A percentile compares a stretch with the other conserved stretches of the same genome.
Conservation (phyloP, 1,284 basidiomycete genomes). For the Ceratobasidium sp. region DNA sequence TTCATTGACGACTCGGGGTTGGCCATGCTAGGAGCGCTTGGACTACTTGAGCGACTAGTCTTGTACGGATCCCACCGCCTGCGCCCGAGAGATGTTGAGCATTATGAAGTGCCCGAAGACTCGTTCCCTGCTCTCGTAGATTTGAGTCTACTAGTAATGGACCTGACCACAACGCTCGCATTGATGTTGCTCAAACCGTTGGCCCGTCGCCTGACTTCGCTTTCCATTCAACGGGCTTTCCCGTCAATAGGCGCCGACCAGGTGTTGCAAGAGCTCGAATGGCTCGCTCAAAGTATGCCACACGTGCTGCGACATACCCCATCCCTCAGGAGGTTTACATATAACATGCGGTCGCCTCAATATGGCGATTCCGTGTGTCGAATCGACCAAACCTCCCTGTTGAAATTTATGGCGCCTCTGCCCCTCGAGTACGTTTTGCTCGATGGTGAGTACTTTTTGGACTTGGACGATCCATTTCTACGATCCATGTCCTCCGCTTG, state of each 20-base stretch:
- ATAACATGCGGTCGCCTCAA: not conserved
- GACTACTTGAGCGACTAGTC: not conserved
- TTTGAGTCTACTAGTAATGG: not conserved
- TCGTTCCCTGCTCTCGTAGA: conserved; percentile 8
- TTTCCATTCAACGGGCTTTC: not conserved
- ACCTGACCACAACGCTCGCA: not conserved
- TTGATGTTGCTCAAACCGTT: not conserved
- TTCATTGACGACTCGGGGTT: conserved; percentile 1
- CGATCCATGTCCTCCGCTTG: not conserved
- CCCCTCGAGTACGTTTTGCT: not conserved
- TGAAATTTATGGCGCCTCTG: not conserved
- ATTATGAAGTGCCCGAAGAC: not conserved
- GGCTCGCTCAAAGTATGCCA: not conserved
- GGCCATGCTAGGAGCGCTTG: not conserved
- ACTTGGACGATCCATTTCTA: not conserved
- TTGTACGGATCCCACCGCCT: not conserved
- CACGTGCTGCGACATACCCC: not conserved
- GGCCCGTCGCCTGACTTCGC: not conserved
- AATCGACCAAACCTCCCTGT: not conserved
- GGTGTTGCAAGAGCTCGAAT: not conserved
- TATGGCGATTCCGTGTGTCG: not conserved
- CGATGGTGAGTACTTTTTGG: not conserved
- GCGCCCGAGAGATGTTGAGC: not conserved
- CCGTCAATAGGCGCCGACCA: not conserved
- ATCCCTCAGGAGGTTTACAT: not conserved